Evolutionary conservation across 352 stramenopile species (phyloP).

Genomic region (Plasmopara halstedii): DNA sequence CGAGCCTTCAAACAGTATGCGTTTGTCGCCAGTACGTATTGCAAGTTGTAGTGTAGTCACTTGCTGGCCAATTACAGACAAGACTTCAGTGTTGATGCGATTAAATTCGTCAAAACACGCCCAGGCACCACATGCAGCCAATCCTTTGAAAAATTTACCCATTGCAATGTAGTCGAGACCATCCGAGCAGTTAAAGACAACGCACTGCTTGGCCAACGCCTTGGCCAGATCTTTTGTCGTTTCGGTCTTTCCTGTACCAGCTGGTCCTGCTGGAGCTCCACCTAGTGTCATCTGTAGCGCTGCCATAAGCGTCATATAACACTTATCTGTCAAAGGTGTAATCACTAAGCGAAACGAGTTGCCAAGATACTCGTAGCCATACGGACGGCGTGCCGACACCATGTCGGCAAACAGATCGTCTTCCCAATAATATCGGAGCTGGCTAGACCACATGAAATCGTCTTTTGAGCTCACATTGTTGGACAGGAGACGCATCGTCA

Average conservation of each 20-base stretch:
- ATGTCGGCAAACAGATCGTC: slow-evolving; percentile 84
- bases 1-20: slow-evolving; percentile 91
- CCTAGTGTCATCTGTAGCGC: slow-evolving; percentile 93
- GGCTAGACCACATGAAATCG: slow-evolving; percentile 92
- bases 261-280: slow-evolving; percentile 86
- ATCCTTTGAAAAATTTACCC: slow-evolving; percentile 91
- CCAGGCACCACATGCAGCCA: slow-evolving; percentile 90
- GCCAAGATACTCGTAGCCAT: slow-evolving; percentile 93
- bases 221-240: slow-evolving; percentile 93
- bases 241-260: slow-evolving; percentile 92
- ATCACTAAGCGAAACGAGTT: slow-evolving; percentile 94
- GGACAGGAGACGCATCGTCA: slow-evolving; percentile 82
- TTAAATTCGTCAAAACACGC: slow-evolving; percentile 97
- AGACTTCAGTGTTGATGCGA: slow-evolving; percentile 92
- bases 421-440: slow-evolving; percentile 94
- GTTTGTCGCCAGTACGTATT: slow-evolving; percentile 78
- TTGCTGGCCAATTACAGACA: slow-evolving; percentile 82
- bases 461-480: slow-evolving; percentile 82
- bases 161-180: slow-evolving; percentile 93
- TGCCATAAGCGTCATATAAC: slow-evolving; percentile 94
- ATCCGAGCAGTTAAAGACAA: slow-evolving; percentile 95
- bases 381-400: slow-evolving; percentile 85
- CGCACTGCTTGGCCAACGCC: slow-evolving; percentile 90
- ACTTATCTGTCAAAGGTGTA: slow-evolving; percentile 93
- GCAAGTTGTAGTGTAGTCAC: slow-evolving; percentile 83